Percentiles rank a stretch among this genome's conserved stretches.
Evolutionary conservation across 148 eudicot genomes (phyloP).

Genomic region (Beta vulgaris): DNA sequence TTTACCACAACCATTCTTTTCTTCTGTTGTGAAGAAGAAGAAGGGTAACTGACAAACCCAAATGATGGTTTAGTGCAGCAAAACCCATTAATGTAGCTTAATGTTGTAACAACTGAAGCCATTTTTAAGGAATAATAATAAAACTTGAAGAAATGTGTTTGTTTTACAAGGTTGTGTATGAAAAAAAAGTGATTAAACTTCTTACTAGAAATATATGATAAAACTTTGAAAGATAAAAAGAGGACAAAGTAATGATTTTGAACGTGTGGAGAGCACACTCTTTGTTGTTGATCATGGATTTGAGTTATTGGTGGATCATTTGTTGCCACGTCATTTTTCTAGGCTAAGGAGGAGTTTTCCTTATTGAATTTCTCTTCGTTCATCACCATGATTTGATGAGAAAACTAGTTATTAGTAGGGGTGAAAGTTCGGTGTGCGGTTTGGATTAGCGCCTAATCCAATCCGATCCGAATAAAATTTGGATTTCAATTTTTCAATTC

Average conservation of each 20-base stretch:
- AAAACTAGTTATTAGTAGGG: not conserved
- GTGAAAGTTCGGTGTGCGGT: no score
- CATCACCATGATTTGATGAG: no score
- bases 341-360: not conserved
- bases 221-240: not conserved
- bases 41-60: not conserved
- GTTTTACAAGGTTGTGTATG: not conserved
- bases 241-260: not conserved
- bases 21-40: slow-evolving; percentile 20
- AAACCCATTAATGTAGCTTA: slow-evolving; percentile 26
- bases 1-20: slow-evolving; percentile 50
- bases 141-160: not conserved
- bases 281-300: not conserved
- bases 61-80: slow-evolving; percentile 9
- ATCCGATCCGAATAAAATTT: no score
- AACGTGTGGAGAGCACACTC: slow-evolving; percentile 50
- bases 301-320: slow-evolving; percentile 21
- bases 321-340: slow-evolving; percentile 17
- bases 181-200: no score
- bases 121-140: slow-evolving; percentile 2
- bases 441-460: no score
- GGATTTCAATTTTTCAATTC: no score
- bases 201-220: no score
- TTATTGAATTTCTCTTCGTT: no score
- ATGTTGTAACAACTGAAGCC: slow-evolving; percentile 33